Evolutionary conservation across 352 stramenopile species (phyloP), one percentile per base, ranked within the genome.

Genomic region (Halophytophthora polymorphica): DNA sequence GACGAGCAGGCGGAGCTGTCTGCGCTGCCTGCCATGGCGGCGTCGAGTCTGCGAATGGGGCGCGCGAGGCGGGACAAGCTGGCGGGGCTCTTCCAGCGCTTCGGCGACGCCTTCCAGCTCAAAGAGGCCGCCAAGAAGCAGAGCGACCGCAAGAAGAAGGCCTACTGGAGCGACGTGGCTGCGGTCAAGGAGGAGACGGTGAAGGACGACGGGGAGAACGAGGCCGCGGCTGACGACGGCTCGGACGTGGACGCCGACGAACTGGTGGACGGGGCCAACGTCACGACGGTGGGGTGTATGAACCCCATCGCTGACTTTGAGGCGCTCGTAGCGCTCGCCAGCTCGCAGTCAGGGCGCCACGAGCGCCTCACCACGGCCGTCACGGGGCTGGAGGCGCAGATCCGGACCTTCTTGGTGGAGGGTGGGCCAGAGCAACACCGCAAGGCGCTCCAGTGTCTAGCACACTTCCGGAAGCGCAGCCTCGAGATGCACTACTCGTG

Each of bases 261-360:
- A 29, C 57, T 93, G 7, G 50, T 93, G 46, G 82, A 86, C 43
- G 67, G 72, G 12, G 70, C 71, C 33, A 69, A 79, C 22, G 77
- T 91, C 14, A 85, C 76, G 33, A 68, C 35, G 25, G 76, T 93
- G n/a, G 83, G 83, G 0, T 89, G 80, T 1, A 89, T 93, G 80
- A 93, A 91, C 45, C 83, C 83, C 13, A 80, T 93, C 31, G 76
- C 80, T 1, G 83, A 93, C 47, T 93, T 93, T 61, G 83, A 93
- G 39, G 59, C 68, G 15, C 68, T 93, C 10, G 42, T 91, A 2
- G 76, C 86, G 28, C 58, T 53, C 31, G 68, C 60, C 6, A 49
- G 77, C 48, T 58, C 69, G 25, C 83, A 83, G 66, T 64, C 37
- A 51, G 77, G 64, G 60, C 61, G 61, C 15, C 45, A 57, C 35